Percentiles rank a stretch among this genome's conserved stretches.
Evolutionary conservation across 1,284 basidiomycete genomes (phyloP).

Genomic region (Xerocomus minutiporus): DNA sequence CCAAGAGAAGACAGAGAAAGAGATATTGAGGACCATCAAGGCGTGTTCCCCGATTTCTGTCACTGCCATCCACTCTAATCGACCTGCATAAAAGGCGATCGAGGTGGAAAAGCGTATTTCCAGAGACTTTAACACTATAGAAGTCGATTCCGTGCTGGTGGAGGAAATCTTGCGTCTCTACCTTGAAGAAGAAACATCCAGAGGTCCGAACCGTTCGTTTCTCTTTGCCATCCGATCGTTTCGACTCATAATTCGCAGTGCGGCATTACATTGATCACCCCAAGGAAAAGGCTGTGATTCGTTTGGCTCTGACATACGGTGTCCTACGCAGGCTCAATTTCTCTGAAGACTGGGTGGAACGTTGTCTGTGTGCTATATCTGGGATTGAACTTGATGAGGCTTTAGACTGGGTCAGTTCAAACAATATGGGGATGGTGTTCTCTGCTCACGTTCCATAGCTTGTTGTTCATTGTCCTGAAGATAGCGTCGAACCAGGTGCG

Average conservation of each 20-base stretch:
- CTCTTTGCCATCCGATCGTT: neutral
- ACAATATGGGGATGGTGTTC: neutral
- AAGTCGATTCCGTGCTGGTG: conserved; percentile 57
- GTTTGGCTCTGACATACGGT: conserved; percentile 77
- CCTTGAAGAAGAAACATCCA: conserved; percentile 31
- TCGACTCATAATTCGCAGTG: conserved; percentile 25
- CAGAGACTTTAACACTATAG: conserved; percentile 59
- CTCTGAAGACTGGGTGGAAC: conserved; percentile 60
- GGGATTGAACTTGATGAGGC: conserved; percentile 85
- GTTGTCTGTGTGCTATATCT: conserved; percentile 61
- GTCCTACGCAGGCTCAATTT: conserved; percentile 85
- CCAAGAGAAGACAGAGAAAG: conserved; percentile 88
- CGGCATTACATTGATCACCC: conserved; percentile 43
- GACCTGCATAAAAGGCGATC: conserved; percentile 51
- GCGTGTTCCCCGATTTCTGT: conserved; percentile 24
- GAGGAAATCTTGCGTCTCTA: conserved; percentile 59
- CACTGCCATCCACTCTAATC: conserved; percentile 4
- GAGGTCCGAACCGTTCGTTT: conserved; percentile 9
- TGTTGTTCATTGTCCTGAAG: conserved; percentile 61
- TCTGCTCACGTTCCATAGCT: conserved; percentile 46
- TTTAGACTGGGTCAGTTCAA: conserved; percentile 77
- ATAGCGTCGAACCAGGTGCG: conserved; percentile 49
- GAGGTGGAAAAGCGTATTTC: conserved; percentile 82
- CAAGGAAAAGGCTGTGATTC: conserved; percentile 70
- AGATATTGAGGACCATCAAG: conserved; percentile 64